Conservation (phyloP, 345 rosid species). For the Geranium brycei region DNA sequence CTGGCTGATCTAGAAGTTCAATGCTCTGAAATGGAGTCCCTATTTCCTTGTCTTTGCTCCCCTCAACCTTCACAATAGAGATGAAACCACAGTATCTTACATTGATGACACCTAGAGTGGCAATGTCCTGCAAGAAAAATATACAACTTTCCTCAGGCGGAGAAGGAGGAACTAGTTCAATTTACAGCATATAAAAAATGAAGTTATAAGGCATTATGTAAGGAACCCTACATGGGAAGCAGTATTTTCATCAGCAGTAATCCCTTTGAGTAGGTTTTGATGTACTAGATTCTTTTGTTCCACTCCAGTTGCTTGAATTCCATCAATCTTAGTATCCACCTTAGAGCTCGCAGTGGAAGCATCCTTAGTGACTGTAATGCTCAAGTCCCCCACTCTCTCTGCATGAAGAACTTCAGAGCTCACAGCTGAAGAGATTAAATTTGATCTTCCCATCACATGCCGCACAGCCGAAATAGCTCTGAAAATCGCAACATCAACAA, state of each 20-base stretch:
- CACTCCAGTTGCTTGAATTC: constrained; percentile 51
- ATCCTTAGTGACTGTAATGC: constrained; percentile 45
- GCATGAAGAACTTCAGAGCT: constrained; percentile 26
- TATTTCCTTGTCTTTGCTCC: constrained; percentile 33
- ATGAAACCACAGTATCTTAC: constrained; percentile 79
- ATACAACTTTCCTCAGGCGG: not conserved
- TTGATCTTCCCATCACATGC: constrained; percentile 35
- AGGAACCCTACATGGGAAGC: constrained; percentile 73
- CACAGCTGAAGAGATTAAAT: constrained; percentile 14
- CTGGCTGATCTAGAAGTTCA: constrained; percentile 77
- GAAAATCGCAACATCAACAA: constrained; percentile 75
- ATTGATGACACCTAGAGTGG: constrained; percentile 66
- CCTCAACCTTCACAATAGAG: constrained; percentile 63
- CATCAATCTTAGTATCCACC: constrained; percentile 87
- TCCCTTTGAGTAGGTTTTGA: constrained; percentile 86
- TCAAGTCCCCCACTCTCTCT: constrained; percentile 69
- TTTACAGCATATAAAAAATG: not conserved
- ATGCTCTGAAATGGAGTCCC: constrained; percentile 40
- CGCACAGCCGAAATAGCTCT: constrained; percentile 71
- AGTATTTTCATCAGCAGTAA: constrained; percentile 91
- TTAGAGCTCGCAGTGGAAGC: constrained; percentile 64
- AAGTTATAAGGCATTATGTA: not conserved
- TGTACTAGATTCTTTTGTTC: constrained; percentile 46
- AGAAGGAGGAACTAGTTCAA: not conserved
- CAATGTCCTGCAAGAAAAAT: constrained; percentile 51